Evolutionary conservation across 2,329 filamentous ascomycete species (phyloP).

Genomic region (Alternaria hordeiaustralica): DNA sequence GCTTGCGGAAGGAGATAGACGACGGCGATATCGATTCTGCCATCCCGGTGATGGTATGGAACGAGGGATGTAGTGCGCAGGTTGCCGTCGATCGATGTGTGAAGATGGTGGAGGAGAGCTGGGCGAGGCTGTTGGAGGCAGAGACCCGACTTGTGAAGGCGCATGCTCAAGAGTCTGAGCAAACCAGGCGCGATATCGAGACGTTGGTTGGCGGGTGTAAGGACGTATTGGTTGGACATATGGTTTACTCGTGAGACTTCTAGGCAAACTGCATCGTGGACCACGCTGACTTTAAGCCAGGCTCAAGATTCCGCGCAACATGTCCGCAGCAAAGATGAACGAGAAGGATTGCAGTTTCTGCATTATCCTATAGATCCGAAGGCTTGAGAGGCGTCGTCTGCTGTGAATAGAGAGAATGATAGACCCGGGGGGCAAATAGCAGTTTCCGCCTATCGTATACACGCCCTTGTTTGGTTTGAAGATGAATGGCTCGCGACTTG

Average conservation of each 20-base stretch:
- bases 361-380: not conserved
- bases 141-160: conserved; percentile 4
- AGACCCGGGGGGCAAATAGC: not conserved
- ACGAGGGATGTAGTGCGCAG: conserved; percentile 15
- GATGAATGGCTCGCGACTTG: not conserved
- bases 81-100: conserved; percentile 13
- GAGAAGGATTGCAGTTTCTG: conserved; percentile 6
- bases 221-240: conserved; percentile 16
- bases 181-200: conserved; percentile 4
- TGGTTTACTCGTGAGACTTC: conserved; percentile 6
- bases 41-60: conserved; percentile 16
- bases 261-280: not conserved
- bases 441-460: not conserved
- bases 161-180: conserved; percentile 2
- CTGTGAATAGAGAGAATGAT: not conserved
- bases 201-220: conserved; percentile 11
- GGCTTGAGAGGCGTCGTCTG: not conserved
- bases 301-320: conserved; percentile 11
- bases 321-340: conserved; percentile 11
- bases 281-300: not conserved
- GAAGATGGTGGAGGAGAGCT: conserved; percentile 8
- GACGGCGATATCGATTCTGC: conserved; percentile 16
- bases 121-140: conserved; percentile 4
- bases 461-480: not conserved
- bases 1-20: conserved; percentile 15